Base-by-base conservation (phyloP, 371 early-diverging fungal species). In the Enteropsectra breve region DNA sequence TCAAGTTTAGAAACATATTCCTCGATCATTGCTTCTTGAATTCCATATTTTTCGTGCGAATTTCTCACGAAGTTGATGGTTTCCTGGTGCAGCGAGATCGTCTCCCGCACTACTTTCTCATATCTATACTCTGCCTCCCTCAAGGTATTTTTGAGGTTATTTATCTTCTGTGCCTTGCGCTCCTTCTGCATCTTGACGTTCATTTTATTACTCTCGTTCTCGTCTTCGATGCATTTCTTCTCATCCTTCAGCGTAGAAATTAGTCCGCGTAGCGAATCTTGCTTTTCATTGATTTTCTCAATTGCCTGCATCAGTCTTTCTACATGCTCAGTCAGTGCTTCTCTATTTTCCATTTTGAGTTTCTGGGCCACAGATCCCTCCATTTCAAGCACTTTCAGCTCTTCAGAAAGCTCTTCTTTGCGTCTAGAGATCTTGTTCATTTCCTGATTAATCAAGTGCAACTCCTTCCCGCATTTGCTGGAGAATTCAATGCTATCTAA, bases 211-310 rank as follows among this genome's bases (percentile, higher is more conserved):
- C 4, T 8, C 23, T 68, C 61, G 11, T 40, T 6, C 36, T 63
- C 69, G 36, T 40, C 52, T 24, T 65, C 58, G 48, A 72, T 64
- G 29, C 55, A 43, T 30, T 66, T 62, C n/a, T 68, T 24, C 33
- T 68, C 63, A 3, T 56, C 50, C 2, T 71, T 58, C 13, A 69
- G 32, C 30, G 34, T 48, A 32, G 49, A 33, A 29, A 71, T 55
- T 36, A 70, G 60, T 28, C 69, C 47, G 40, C 65, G 38, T 2
- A 59, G 18, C 24, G 54, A 43, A 11, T 46, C 58, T n/a, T 68
- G 54, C 40, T 76, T 73, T 23, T 57, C 64, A 34, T 78, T 72
- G 18, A 69, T 26, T 8, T 58, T 8, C 0, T 50, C n/a, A n/a
- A n/a, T n/a, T n/a, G n/a, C n/a, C n/a, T n/a, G n/a, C n/a, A n/a